A percentile compares a stretch with the other conserved stretches of the same genome.
Conservation (phyloP, 1,284 basidiomycete genomes). For the Ceratobasidium sp. region DNA sequence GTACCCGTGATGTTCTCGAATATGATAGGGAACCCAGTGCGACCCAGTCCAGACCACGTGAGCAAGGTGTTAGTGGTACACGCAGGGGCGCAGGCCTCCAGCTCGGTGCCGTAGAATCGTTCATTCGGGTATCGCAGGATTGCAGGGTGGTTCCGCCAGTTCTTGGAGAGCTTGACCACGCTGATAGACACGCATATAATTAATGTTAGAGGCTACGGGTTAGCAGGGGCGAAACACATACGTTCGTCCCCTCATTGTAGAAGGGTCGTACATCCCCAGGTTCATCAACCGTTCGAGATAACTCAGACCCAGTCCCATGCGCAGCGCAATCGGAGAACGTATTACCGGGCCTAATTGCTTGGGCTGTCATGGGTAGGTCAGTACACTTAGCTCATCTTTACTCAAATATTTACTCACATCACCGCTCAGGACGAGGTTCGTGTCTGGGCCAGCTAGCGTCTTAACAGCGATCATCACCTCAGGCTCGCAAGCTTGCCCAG, state of each 20-base stretch:
- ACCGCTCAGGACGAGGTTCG: constrained; percentile 71
- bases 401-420: constrained; percentile 55
- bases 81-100: constrained; percentile 62
- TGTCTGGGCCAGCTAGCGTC: constrained; percentile 64
- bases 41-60: constrained; percentile 60
- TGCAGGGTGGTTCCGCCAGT: constrained; percentile 69
- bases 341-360: constrained; percentile 72
- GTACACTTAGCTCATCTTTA: not conserved
- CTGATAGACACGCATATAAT: constrained; percentile 56
- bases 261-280: constrained; percentile 62
- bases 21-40: constrained; percentile 67
- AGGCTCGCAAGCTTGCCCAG: constrained; percentile 74
- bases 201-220: not conserved
- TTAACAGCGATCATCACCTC: constrained; percentile 70
- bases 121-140: constrained; percentile 72
- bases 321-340: constrained; percentile 64
- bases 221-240: constrained; percentile 53
- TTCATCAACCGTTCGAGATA: constrained; percentile 73
- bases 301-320: constrained; percentile 67
- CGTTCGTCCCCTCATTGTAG: constrained; percentile 60
- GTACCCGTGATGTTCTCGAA: constrained; percentile 71
- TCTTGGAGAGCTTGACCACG: constrained; percentile 69
- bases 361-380: constrained; percentile 19
- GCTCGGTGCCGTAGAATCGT: constrained; percentile 67
- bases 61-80: constrained; percentile 58